Conservation (phyloP, 2,329 filamentous ascomycete species). For the Microdochium paspali region DNA sequence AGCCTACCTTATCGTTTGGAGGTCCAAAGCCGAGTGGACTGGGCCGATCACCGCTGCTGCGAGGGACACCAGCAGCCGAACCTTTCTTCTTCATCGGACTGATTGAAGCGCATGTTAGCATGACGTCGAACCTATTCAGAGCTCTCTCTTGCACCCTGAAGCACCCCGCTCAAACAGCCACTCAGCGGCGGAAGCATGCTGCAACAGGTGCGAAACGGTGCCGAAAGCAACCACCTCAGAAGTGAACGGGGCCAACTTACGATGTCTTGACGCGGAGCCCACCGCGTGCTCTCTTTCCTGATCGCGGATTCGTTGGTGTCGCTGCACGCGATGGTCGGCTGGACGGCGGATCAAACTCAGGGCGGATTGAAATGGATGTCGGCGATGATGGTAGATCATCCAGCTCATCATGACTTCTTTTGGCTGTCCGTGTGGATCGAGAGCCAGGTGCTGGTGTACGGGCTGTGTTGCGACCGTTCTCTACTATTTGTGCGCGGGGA, state of each 20-base stretch:
- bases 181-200: too few species aligned
- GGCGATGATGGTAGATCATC: conserved; percentile 44
- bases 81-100: conserved; percentile 73
- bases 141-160: neutral
- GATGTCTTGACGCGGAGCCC: conserved; percentile 60
- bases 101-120: conserved; percentile 7
- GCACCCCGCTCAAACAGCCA: neutral
- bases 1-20: conserved; percentile 2
- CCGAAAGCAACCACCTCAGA: conserved; percentile 2
- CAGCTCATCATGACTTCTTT: conserved; percentile 44
- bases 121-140: neutral
- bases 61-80: conserved; percentile 59
- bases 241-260: conserved; percentile 37
- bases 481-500: conserved; percentile 2
- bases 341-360: conserved; percentile 35
- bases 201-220: neutral
- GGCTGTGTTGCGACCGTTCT: conserved; percentile 12
- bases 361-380: conserved; percentile 36
- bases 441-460: conserved; percentile 17
- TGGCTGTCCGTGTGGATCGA: conserved; percentile 24
- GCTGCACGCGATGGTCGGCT: conserved; percentile 46
- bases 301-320: conserved; percentile 46
- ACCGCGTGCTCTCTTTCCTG: conserved; percentile 49
- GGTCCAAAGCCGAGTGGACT: neutral
- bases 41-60: conserved; percentile 44